Base-by-base conservation (phyloP, 805 yeast genomes). In the Metschnikowia continentalis region DNA sequence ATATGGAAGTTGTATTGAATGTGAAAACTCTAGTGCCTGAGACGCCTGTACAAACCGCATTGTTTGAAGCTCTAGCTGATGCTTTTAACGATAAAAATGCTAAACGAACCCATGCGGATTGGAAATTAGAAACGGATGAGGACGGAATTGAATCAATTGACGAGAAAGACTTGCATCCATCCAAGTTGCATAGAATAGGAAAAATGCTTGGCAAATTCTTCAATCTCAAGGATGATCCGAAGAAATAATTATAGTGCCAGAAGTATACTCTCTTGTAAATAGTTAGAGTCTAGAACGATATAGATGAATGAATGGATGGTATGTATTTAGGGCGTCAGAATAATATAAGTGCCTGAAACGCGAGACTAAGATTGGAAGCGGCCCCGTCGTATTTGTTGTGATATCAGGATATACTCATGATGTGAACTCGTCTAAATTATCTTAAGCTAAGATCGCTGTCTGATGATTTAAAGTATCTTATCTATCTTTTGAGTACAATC, bases 1-100 rank as follows among this genome's bases (percentile, higher is more conserved):
- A 86, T 61, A 75, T 91, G 80, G 84, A 81, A 59, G 88, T 94
- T 15, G 74, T 81, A 11, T 77, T 90, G 58, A 81, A 82, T 46
- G 86, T 94, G 15, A 80, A 81, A 60, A 82, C 90, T 3, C 72
- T 84, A 59, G 79, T 83, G 51, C 96, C 98, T 2, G 78, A 79
- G 49, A 85, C 88, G 22, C 88, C 92, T 13, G 85, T 94, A 1
- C 96, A 94, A 67, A 85, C 84, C 11, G 95, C 95, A 30, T 73
- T 94, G 49, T 77, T 95, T 61, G 99, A 94, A 66, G 96, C 97
- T 0, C 77, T 94, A 55, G 99, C 99, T 1, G 97, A 90, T 63
- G 86, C 96, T 2, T 79, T 86, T 45, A 82, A 87, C 52, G 99
- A 94, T 66, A 75, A 75, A 40, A 78, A 76, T 22, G 99, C 99